Conservation (phyloP, 331 rosid species). For the Cydonia oblonga region DNA sequence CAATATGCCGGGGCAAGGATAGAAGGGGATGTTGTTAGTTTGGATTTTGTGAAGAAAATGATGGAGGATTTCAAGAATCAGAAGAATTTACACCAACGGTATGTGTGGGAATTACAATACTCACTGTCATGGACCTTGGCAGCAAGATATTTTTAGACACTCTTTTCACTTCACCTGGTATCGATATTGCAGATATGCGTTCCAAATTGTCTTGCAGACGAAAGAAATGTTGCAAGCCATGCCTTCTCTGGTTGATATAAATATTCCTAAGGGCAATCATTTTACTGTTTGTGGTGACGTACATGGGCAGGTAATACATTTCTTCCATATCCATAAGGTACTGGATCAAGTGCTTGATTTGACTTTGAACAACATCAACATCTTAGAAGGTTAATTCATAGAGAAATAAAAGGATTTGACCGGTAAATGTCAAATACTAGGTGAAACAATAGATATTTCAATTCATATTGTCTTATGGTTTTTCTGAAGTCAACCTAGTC, state of each 20-base stretch:
- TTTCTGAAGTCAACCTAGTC: background rate
- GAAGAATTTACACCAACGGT: conserved; percentile 85
- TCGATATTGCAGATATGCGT: conserved; percentile 60
- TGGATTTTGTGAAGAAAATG: conserved; percentile 93
- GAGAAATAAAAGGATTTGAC: conserved; percentile 1
- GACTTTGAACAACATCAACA: background rate
- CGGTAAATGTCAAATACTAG: background rate
- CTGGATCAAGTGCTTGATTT: background rate
- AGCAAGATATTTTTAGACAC: conserved; percentile 3
- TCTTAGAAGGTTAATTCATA: background rate
- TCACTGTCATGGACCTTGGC: conserved; percentile 1
- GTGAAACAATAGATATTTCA: background rate
- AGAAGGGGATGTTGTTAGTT: conserved; percentile 77
- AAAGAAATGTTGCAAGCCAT: conserved; percentile 62
- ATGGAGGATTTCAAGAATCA: conserved; percentile 93
- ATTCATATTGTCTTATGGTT: background rate
- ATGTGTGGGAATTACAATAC: background rate
- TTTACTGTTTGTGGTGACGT: conserved; percentile 98
- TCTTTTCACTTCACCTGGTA: conserved; percentile 13
- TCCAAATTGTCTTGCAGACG: conserved; percentile 81
- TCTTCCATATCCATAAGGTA: background rate
- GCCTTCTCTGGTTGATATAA: conserved; percentile 80
- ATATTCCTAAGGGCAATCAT: conserved; percentile 62
- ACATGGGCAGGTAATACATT: conserved; percentile 81
- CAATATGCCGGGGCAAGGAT: conserved; percentile 89